Evolutionary conservation across 1,139 yeast species (phyloP).

Genomic region (Taphrina communis): DNA sequence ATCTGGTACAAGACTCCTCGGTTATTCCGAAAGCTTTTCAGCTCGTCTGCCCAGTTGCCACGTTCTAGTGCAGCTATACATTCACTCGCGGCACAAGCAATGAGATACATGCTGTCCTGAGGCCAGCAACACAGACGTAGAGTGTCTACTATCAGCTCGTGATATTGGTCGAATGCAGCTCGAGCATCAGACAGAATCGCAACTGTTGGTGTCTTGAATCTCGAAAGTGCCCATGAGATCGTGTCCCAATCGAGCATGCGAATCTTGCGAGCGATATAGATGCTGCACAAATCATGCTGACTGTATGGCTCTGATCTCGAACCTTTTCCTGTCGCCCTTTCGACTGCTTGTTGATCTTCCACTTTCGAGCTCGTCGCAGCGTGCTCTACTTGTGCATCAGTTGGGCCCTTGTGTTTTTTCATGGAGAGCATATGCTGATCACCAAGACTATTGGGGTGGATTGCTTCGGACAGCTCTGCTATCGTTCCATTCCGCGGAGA

Average conservation of each 20-base stretch:
- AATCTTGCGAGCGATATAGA: conserved; percentile 36
- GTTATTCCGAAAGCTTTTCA: conserved; percentile 21
- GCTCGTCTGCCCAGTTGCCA: conserved; percentile 36
- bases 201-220: conserved; percentile 38
- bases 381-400: background rate
- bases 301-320: conserved; percentile 32
- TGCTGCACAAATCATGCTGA: conserved; percentile 29
- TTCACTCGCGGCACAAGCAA: conserved; percentile 28
- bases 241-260: conserved; percentile 38
- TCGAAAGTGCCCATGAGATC: conserved; percentile 34
- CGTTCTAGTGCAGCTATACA: conserved; percentile 31
- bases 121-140: conserved; percentile 38
- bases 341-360: conserved; percentile 7
- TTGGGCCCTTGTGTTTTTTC: background rate
- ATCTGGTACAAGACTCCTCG: conserved; percentile 22
- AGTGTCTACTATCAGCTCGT: conserved; percentile 33
- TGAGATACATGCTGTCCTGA: conserved; percentile 37
- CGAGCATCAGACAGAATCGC: conserved; percentile 28
- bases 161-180: conserved; percentile 27
- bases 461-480: background rate
- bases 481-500: background rate
- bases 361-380: background rate
- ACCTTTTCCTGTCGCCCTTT: conserved; percentile 13
- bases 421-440: background rate
- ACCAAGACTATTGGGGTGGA: background rate